Base-by-base conservation (phyloP, 2,329 filamentous ascomycete genomes). In the Claviceps sp. region DNA sequence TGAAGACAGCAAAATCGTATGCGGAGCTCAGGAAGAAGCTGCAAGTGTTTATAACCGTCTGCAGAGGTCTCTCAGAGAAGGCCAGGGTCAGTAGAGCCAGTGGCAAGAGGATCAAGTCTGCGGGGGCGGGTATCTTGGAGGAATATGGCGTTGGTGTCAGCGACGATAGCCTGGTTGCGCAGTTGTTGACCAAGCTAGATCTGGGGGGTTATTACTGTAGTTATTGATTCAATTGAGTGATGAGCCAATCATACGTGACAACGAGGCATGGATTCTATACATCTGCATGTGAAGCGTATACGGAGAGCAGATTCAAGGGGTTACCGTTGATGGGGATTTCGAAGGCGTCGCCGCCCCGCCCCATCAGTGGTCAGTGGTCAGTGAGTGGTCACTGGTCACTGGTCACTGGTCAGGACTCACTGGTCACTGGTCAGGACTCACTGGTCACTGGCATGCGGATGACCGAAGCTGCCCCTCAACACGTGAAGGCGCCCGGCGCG, bases 1-100 rank as follows among this genome's bases (percentile, higher is more conserved):
- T 51, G 44, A 60, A 67, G 36, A 57, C 66, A 0, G 57, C 61
- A 45, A 66, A 73, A 18, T 63, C 91, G 14, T 88, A 91, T 63
- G 64, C 66, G 3, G 70, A 70, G 36, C 88, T 94, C 60, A 77
- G 75, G 61, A 86, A 82, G 63, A 88, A 89, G 60, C 75, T 88
- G 0, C 76, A 79, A 26, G 77, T 87, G 0, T 93, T 95, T 59
- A 74, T 93, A 53, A 83, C 73, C 47, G 87, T 86, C 1, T 93
- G 80, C 63, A 77, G 74, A 54, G 82, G 76, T 1, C 72, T 85
- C 61, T 81, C 74, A 43, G 87, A 82, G 63, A 87, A 79, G 75
- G 78, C 70, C 48, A 65, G 71, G 56, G 60, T 65, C 53, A 52
- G 57, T 4, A 70, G 62, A 56, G 14, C 2, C 2, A n/a, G 20